Base-by-base conservation (phyloP, 345 rosid species). In the Draba incana region DNA sequence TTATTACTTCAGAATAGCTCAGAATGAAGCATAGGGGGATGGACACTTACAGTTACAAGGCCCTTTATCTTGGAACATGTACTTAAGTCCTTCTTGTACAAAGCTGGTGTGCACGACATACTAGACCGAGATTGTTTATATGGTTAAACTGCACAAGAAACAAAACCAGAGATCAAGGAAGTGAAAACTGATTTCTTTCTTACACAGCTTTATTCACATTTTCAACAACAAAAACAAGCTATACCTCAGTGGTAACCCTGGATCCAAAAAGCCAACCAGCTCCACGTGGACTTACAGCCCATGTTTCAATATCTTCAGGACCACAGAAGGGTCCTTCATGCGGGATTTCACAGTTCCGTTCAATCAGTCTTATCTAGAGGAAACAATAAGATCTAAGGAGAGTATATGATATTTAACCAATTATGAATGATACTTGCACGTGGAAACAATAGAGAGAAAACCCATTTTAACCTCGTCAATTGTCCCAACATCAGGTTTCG, bases 211-310 rank as follows among this genome's bases (percentile, higher is more conserved):
- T 37, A 38, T 54, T 41, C 11, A 39, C 13, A 43, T 52, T 44
- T n/a, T 59, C 56, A 64, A 20, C 49, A 61, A 8, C 1, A 64
- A 20, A 14, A 25, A 53, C 5, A 58, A n/a, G 5, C 6, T 41
- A 50, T 39, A 91, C 99, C 98, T 94, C 99, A 54, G 98, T 55
- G 50, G 99, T 94, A 57, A 94, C 99, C 84, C 96, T 88, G 71
- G 99, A 89, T 44, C 99, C 99, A 71, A 94, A 94, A 63, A 94
- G 98, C 99, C 99, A 94, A 64, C 99, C 99, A 69, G 99, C 99
- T 75, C 99, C 99, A 58, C 98, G 84, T 31, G 99, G 99, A 81
- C 99, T 94, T 46, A 92, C 98, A 68, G 98, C 99, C 99, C 99
- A 94, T 72, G 98, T 86, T 80, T 94, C 99, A 74, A 94, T 94